These are phyloP conservation scores for Solanum virginianum DNA, from an alignment of 257 asterid species.

Conservation along the genomic window DNA sequence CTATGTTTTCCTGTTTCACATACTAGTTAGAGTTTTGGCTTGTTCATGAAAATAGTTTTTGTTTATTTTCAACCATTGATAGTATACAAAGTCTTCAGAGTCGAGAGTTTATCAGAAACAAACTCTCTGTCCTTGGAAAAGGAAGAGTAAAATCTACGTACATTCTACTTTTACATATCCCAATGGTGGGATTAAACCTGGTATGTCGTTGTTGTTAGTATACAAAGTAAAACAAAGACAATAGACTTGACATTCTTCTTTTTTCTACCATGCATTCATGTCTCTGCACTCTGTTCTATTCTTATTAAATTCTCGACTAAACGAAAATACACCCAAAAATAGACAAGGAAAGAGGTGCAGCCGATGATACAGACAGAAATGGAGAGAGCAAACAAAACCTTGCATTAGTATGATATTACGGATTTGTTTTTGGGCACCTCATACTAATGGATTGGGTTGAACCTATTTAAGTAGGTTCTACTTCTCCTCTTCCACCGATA, in stretches of 20 bases:
- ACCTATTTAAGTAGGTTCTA: too few species aligned
- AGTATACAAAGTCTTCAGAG: neutral
- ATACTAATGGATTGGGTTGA: too few species aligned
- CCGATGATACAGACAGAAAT: neutral
- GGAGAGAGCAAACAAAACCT: too few species aligned
- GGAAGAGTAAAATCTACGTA: neutral
- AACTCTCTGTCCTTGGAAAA: neutral
- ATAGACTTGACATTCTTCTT: too few species aligned
- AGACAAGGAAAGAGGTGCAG: neutral
- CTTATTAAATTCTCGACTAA: neutral
- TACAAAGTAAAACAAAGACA: too few species aligned
- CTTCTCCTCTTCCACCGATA: too few species aligned
- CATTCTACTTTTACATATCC: neutral
- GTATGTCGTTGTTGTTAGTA: neutral
- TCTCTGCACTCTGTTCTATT: neutral
- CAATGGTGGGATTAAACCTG: neutral
- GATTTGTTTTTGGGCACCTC: too few species aligned
- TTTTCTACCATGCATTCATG: neutral
- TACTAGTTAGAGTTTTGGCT: conserved; percentile 5
- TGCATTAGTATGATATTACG: too few species aligned
- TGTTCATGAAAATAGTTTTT: neutral
- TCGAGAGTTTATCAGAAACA: neutral
- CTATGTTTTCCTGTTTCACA: too few species aligned
- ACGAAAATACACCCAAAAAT: neutral
- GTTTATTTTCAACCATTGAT: neutral